Evolutionary conservation across 129 eudicot genomes (phyloP), one percentile per base, ranked within the genome.

Genomic region (Flaveria bidentis): DNA sequence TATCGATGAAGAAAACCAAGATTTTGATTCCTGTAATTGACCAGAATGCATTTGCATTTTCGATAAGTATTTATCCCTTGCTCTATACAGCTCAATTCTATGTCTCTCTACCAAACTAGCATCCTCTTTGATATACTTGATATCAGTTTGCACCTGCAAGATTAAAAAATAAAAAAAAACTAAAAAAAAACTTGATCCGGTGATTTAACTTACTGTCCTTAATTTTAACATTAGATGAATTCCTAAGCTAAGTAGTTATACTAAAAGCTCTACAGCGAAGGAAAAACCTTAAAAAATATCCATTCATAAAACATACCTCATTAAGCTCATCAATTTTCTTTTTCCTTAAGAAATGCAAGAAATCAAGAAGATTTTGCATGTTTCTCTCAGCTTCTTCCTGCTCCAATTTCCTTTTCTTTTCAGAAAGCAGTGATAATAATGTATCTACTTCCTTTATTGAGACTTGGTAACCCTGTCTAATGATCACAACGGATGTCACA

Each of bases 361-460:
- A 91, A 47, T 93, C 96, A 2, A 82, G 81, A 82, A 93, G 82
- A 73, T 88, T 88, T 78, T 88, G 96, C 89, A 93, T 77, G 77
- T 91, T 90, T 80, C 85, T 87, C 79, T 93, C 98, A 15, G 93
- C 91, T 83, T 91, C 98, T 84, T 93, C 93, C 82, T 91, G 98
- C 90, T 93, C 98, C 87, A 95, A 64, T 80, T 89, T 91, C 44
- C 91, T 86, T 86, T 91, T 95, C 79, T 86, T 95, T 82, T 89
- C 97, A n/a, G 86, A 56, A 76, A 95, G 91, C 75, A 91, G 85
- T 41, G 87, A 83, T 77, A 89, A 67, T 66, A 95, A 81, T 68
- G 81, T 75, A 51, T 89, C 92, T 67, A 95, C 80, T 77, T 95
- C 99, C 91, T 89, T 95, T 14, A 95, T 84, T 16, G 99, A 95